Percentiles rank a stretch among this genome's conserved stretches.
phyloP scores from a whole-genome alignment of 2,329 filamentous ascomycete species.

The Penicillium sp. region DNA sequence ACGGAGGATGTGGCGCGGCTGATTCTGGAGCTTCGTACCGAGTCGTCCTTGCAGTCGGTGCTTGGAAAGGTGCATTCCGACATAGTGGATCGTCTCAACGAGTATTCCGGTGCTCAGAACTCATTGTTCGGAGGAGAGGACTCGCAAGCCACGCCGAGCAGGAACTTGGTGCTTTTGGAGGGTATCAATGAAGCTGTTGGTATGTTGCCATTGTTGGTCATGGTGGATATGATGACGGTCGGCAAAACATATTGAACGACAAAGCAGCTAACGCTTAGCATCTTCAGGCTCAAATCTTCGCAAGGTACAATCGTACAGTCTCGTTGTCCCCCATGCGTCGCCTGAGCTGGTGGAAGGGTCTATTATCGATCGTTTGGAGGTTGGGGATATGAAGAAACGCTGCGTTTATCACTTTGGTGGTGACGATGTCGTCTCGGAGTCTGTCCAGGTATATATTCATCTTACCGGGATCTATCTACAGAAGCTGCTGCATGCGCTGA shows the following conservation, averaged over 20 bases:
- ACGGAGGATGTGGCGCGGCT: slow-evolving; percentile 30
- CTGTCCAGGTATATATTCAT: slow-evolving; percentile 6
- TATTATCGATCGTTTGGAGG: slow-evolving; percentile 5
- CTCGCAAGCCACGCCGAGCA: slow-evolving; percentile 16
- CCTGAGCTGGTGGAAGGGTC: slow-evolving; percentile 7
- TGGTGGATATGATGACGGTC: too few species aligned
- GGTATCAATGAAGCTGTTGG: slow-evolving; percentile 57
- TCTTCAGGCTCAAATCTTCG: slow-evolving; percentile 14
- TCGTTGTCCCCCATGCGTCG: slow-evolving; percentile 16
- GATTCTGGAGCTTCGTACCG: slow-evolving; percentile 44
- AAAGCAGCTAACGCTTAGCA: slow-evolving; percentile 5
- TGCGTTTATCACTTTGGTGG: slow-evolving; percentile 12
- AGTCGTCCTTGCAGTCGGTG: slow-evolving; percentile 44
- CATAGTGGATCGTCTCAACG: slow-evolving; percentile 53
- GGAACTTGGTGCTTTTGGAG: slow-evolving; percentile 43
- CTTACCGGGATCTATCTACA: too few species aligned
- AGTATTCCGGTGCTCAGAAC: slow-evolving; percentile 51
- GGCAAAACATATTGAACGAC: neutral
- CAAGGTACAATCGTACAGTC: slow-evolving; percentile 7
- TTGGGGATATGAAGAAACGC: slow-evolving; percentile 3
- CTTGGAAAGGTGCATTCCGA: slow-evolving; percentile 39
- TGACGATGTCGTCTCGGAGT: slow-evolving; percentile 1
- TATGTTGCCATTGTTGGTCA: slow-evolving; percentile 27
- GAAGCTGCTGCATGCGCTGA: neutral
- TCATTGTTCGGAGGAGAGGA: slow-evolving; percentile 45